phyloP scores from a whole-genome alignment of 2,329 filamentous ascomycete species.

The Tolypocladium cylindrosporum region DNA sequence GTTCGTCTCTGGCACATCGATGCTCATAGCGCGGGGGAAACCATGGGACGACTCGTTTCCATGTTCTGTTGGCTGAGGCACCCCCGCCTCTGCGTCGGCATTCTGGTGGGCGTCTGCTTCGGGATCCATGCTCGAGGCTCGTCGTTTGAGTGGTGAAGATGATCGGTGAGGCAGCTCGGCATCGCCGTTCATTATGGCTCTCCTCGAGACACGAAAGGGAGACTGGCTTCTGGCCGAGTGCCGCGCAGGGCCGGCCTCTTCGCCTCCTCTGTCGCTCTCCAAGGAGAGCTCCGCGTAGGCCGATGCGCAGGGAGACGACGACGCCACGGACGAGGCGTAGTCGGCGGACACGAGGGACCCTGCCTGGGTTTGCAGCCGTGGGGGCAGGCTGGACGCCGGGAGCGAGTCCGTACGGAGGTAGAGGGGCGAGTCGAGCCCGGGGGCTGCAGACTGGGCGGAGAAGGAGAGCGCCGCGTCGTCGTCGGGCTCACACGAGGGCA shows the following conservation, averaged over 20 bases:
- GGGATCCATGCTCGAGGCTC: slow-evolving; percentile 51
- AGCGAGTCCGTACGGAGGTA: slow-evolving; percentile 32
- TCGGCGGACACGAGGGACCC: slow-evolving; percentile 34
- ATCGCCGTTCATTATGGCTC: slow-evolving; percentile 51
- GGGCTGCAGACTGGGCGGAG: slow-evolving; percentile 29
- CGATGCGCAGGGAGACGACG: slow-evolving; percentile 45
- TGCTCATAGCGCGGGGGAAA: slow-evolving; percentile 29
- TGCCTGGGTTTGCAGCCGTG: slow-evolving; percentile 36
- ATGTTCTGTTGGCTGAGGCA: slow-evolving; percentile 15
- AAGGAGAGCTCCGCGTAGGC: slow-evolving; percentile 48
- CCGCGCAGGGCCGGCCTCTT: slow-evolving; percentile 31
- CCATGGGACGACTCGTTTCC: slow-evolving; percentile 7
- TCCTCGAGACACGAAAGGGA: slow-evolving; percentile 39
- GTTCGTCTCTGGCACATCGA: slow-evolving; percentile 24
- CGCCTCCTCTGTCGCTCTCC: slow-evolving; percentile 42
- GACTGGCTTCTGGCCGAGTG: slow-evolving; percentile 37
- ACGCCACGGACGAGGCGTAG: slow-evolving; percentile 44
- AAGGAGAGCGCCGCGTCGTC: slow-evolving; percentile 42
- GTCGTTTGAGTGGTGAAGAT: slow-evolving; percentile 54
- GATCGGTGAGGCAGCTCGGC: slow-evolving; percentile 48
- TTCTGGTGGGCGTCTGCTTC: slow-evolving; percentile 29
- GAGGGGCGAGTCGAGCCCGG: slow-evolving; percentile 26
- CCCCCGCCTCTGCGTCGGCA: slow-evolving; percentile 36
- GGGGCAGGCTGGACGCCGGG: slow-evolving; percentile 41
- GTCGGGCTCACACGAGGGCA: slow-evolving; percentile 43